phyloP scores from a whole-genome alignment of 2,329 filamentous ascomycete genomes.

The Didymella lethalis region DNA sequence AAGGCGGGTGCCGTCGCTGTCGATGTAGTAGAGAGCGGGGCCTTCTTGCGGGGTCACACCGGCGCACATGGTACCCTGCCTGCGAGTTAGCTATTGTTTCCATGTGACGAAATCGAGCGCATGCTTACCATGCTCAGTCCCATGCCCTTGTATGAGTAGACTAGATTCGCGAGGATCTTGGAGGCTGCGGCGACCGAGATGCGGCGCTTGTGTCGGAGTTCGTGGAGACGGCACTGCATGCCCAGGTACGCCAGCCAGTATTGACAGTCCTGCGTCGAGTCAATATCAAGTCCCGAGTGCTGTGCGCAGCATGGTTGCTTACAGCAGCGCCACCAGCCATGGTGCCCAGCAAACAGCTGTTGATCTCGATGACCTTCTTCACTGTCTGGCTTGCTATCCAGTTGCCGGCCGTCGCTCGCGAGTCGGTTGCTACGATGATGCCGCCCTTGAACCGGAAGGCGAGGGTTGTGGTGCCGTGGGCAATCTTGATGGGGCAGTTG shows the following conservation, averaged over 20 bases:
- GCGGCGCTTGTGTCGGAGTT: conserved; percentile 98
- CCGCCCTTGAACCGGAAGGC: conserved; percentile 98
- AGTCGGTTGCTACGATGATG: conserved; percentile 98
- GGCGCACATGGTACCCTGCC: conserved; percentile 90
- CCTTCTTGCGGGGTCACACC: conserved; percentile 96
- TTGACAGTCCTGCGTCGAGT: conserved; percentile 79
- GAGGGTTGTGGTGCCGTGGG: conserved; percentile 96
- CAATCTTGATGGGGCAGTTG: conserved; percentile 97
- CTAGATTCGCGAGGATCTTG: conserved; percentile 98
- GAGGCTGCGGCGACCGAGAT: conserved; percentile 97
- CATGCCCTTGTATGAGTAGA: conserved; percentile 99
- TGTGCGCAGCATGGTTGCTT: conserved; percentile 43
- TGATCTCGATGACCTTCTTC: conserved; percentile 99
- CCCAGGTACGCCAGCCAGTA: conserved; percentile 99
- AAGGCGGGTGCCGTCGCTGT: conserved; percentile 92
- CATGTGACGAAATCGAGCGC: not conserved
- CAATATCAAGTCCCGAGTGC: conserved; percentile 11
- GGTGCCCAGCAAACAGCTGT: conserved; percentile 89
- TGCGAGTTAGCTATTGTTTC: conserved; percentile 16
- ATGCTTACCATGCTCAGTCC: conserved; percentile 80
- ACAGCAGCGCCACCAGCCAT: conserved; percentile 97
- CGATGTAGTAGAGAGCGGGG: conserved; percentile 98
- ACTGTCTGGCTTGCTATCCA: conserved; percentile 99
- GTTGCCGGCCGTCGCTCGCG: conserved; percentile 93
- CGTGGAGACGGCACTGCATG: conserved; percentile 98